Percentiles rank a stretch among this genome's conserved stretches.
Evolutionary conservation across 495 filamentous ascomycete species (phyloP).

Genomic region (Hypoxylon fragiforme): DNA sequence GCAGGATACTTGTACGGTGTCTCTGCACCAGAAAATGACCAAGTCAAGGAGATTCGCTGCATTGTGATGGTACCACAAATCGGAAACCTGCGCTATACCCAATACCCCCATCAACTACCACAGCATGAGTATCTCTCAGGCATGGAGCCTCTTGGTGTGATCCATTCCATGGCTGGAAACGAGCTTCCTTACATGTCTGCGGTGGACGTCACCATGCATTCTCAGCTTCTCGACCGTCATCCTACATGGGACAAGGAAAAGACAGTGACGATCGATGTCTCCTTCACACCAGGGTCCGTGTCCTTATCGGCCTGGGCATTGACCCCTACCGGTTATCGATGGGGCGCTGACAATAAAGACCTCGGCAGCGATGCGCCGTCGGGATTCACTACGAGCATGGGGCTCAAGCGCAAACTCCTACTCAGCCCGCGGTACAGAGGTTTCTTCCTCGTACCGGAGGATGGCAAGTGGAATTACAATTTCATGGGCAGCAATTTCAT

Average conservation of each 20-base stretch:
- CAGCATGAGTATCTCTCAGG: slow-evolving; percentile 88
- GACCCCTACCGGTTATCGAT: slow-evolving; percentile 90
- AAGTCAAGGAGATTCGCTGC: slow-evolving; percentile 93
- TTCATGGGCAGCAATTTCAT: slow-evolving; percentile 93
- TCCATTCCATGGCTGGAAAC: slow-evolving; percentile 93
- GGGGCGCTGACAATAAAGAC: slow-evolving; percentile 97
- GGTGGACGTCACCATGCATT: slow-evolving; percentile 89
- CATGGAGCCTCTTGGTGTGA: slow-evolving; percentile 90
- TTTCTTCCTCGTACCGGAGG: slow-evolving; percentile 94
- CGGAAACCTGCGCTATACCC: slow-evolving; percentile 87
- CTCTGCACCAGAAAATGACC: slow-evolving; percentile 90
- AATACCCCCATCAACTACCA: slow-evolving; percentile 87
- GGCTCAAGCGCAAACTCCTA: slow-evolving; percentile 91
- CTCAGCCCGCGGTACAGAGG: slow-evolving; percentile 90
- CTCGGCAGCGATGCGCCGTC: slow-evolving; percentile 85
- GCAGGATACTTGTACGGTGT: slow-evolving; percentile 94
- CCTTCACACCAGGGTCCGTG: slow-evolving; percentile 98
- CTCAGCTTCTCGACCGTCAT: slow-evolving; percentile 83
- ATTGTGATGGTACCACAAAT: slow-evolving; percentile 99
- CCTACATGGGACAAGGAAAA: slow-evolving; percentile 85
- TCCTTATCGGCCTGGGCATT: slow-evolving; percentile 91
- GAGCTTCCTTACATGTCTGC: slow-evolving; percentile 96
- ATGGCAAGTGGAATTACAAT: slow-evolving; percentile 93
- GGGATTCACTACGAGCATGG: slow-evolving; percentile 90
- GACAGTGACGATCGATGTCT: slow-evolving; percentile 92